These are phyloP conservation scores for Carpinus viminea DNA, from an alignment of 306 rosid species.

Conservation along the genomic window DNA sequence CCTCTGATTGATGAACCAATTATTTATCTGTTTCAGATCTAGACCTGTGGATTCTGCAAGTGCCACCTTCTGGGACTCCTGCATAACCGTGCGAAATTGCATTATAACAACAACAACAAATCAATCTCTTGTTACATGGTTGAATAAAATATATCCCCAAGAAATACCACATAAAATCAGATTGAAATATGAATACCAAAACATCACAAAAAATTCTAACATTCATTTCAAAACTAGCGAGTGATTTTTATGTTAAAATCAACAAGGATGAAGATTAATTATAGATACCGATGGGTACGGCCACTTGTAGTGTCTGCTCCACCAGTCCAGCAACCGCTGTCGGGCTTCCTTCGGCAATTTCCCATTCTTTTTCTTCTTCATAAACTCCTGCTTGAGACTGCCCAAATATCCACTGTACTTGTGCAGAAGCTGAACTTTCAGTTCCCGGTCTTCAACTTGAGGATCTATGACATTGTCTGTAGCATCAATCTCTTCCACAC, in stretches of 20 bases:
- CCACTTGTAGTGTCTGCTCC: constrained; percentile 49
- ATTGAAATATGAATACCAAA: neutral
- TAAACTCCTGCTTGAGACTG: constrained; percentile 50
- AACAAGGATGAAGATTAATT: neutral
- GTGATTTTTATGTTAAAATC: neutral
- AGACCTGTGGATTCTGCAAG: constrained; percentile 49
- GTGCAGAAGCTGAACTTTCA: constrained; percentile 44
- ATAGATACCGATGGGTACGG: constrained; percentile 43
- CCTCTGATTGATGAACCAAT: constrained; percentile 58
- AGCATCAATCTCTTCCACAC: constrained; percentile 28
- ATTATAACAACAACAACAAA: neutral
- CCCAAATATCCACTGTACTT: constrained; percentile 52
- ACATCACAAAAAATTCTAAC: neutral
- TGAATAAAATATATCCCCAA: neutral
- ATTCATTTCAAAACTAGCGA: neutral
- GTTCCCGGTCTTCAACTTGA: constrained; percentile 43
- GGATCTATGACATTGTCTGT: constrained; percentile 36
- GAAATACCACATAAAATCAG: neutral
- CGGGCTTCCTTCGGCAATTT: constrained; percentile 57
- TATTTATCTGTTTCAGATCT: constrained; percentile 53
- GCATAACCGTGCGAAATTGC: neutral
- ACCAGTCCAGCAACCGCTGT: constrained; percentile 49
- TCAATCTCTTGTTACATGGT: neutral
- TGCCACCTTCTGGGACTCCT: constrained; percentile 51
- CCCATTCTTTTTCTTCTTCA: constrained; percentile 53